Conservation (phyloP, 2,329 filamentous ascomycete genomes). For the Exophiala sp. region DNA sequence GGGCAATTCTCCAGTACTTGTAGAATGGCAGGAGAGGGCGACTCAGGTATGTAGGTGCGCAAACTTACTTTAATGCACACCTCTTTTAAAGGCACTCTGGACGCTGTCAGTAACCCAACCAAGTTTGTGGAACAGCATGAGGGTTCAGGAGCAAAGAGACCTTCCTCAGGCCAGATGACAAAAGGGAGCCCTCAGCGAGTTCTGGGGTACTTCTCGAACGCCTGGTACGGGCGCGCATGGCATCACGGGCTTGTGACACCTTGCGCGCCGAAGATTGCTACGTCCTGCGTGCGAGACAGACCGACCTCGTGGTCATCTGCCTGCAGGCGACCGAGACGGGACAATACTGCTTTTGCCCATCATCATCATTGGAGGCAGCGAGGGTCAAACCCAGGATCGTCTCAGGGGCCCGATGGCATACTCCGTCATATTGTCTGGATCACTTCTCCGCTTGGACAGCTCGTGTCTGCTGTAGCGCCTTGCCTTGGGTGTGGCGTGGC, state of each 20-base stretch:
- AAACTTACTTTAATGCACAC: too few species aligned
- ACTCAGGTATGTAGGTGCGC: too few species aligned
- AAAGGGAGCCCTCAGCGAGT: not conserved
- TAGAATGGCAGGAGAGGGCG: too few species aligned
- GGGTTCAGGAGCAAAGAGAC: slow-evolving; percentile 9
- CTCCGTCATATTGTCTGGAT: not conserved
- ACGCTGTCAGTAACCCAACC: not conserved
- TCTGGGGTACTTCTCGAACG: not conserved
- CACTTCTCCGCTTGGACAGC: not conserved
- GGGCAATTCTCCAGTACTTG: too few species aligned
- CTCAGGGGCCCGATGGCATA: not conserved
- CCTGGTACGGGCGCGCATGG: not conserved
- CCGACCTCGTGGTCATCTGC: too few species aligned
- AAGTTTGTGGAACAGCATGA: slow-evolving; percentile 13
- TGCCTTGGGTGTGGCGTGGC: too few species aligned
- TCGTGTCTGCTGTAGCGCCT: not conserved
- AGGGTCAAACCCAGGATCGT: not conserved
- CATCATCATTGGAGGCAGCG: not conserved
- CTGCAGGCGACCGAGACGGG: too few species aligned
- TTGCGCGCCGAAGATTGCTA: not conserved
- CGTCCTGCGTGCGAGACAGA: not conserved
- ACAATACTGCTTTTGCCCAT: too few species aligned
- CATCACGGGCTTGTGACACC: not conserved
- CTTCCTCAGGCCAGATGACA: slow-evolving; percentile 5
- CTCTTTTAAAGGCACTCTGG: not conserved